Conservation (phyloP, 768 basidiomycete genomes). For the Suillus decipiens region DNA sequence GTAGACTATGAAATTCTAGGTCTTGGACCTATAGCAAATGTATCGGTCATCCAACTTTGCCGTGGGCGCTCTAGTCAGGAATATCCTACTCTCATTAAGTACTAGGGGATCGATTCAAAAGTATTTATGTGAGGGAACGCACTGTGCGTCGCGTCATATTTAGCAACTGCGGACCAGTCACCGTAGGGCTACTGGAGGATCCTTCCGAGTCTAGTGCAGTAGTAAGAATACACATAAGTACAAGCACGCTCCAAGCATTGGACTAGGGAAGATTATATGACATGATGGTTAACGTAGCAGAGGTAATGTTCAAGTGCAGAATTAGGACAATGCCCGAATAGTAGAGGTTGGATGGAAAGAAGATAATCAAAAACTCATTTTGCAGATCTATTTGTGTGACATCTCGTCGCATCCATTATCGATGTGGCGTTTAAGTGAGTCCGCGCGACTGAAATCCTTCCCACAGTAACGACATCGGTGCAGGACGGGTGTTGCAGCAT, state of each 20-base stretch:
- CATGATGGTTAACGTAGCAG: constrained; percentile 6
- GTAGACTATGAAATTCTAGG: not conserved
- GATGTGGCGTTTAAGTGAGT: constrained; percentile 80
- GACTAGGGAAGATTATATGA: not conserved
- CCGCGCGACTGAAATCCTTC: constrained; percentile 77
- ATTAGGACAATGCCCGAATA: constrained; percentile 3
- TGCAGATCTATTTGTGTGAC: constrained; percentile 30
- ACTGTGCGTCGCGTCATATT: not conserved
- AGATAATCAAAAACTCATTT: constrained; percentile 8
- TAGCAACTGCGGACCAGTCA: constrained; percentile 6
- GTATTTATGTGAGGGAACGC: not conserved
- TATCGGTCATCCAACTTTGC: not conserved
- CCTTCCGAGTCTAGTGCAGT: constrained; percentile 20
- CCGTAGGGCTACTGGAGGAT: constrained; percentile 10
- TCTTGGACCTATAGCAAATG: not conserved
- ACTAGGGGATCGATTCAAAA: not conserved
- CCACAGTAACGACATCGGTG: constrained; percentile 74
- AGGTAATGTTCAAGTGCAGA: constrained; percentile 1
- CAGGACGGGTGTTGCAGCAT: constrained; percentile 59
- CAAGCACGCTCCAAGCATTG: constrained; percentile 11
- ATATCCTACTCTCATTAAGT: constrained; percentile 1
- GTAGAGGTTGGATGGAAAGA: constrained; percentile 4
- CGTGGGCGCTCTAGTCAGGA: not conserved
- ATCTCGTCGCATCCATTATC: constrained; percentile 80
- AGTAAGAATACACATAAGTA: constrained; percentile 14